Percentiles rank a stretch among this genome's conserved stretches.
phyloP scores from a whole-genome alignment of 768 basidiomycete genomes.

The Agrocybe chaxingu region DNA sequence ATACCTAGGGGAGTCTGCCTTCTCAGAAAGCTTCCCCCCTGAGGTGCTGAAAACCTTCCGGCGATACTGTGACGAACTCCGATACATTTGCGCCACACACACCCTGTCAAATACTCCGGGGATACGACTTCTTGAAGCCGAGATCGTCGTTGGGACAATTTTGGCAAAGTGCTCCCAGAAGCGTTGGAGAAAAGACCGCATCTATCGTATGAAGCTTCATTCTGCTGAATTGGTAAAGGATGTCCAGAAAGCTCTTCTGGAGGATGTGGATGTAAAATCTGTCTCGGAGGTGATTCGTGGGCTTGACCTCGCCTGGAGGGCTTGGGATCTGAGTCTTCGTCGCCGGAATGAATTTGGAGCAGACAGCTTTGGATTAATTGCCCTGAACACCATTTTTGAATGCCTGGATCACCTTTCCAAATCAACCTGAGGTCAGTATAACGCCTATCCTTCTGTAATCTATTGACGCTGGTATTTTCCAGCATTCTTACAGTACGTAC shows the following conservation, averaged over 20 bases:
- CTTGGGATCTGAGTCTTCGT: slow-evolving; percentile 57
- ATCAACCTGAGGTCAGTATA: background rate
- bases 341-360: slow-evolving; percentile 41
- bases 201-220: slow-evolving; percentile 62
- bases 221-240: slow-evolving; percentile 48
- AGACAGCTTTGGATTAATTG: slow-evolving; percentile 68
- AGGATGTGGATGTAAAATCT: slow-evolving; percentile 22
- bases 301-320: slow-evolving; percentile 58
- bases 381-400: slow-evolving; percentile 56
- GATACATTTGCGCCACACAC: slow-evolving; percentile 69
- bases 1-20: slow-evolving; percentile 23
- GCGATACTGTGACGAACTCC: slow-evolving; percentile 60
- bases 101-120: slow-evolving; percentile 57
- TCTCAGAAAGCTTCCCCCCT: slow-evolving; percentile 18
- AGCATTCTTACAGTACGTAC: background rate
- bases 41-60: slow-evolving; percentile 40
- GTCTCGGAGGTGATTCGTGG: slow-evolving; percentile 29
- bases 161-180: slow-evolving; percentile 64
- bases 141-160: slow-evolving; percentile 74
- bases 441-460: background rate
- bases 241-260: slow-evolving; percentile 36
- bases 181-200: slow-evolving; percentile 55
- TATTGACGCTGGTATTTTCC: background rate
- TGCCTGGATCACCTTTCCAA: slow-evolving; percentile 36
- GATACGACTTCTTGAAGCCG: slow-evolving; percentile 62